Base-by-base conservation (phyloP, 2,329 filamentous ascomycete genomes). In the Penicillium hesseltinei region DNA sequence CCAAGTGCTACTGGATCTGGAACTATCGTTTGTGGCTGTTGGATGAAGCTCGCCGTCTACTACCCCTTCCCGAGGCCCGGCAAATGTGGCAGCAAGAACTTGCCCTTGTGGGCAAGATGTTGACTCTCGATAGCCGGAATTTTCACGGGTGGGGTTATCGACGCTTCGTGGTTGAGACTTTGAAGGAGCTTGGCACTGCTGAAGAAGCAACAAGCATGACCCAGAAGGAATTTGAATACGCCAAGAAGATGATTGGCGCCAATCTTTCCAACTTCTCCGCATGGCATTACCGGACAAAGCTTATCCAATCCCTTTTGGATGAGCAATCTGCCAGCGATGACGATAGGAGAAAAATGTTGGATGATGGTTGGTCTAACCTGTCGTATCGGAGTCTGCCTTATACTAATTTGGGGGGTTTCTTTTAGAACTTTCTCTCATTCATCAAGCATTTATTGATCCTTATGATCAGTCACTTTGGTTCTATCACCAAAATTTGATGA, bases 1-100 rank as follows among this genome's bases (percentile, higher is more conserved):
- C 94, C 7, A 99, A 99, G 74, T 97, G 94, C 81, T 99, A 99
- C 78, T 97, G 94, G 93, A 93, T 99, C 69, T 99, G 94, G 94
- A 96, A 96, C 66, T 93, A 97, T 75, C 88, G 94, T 29, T 77
- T 88, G 45, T 99, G 94, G 92, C 79, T 93, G 3, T 80, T 99
- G 15, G 80, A 88, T 54, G 84, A 91, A 72, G 87, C 87, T 35
- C 89, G 88, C 46, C 72, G 80, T 13, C 80, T 87, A 19, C 79
- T 96, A 10, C 82, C 85, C 2, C 61, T 75, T 1, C 56, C 78
- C 0, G 70, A 78, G 17, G 85, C 91, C 2, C 81, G 83, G 23
- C 76, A 80, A 39, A 80, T 97, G 49, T 99, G 94, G 94, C 81
- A 88, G 66, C 86, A 88, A 61, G 94, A 99, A 73, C 83, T 99